Base-by-base conservation (phyloP, 495 filamentous ascomycete species). In the Cairneyella variabilis region DNA sequence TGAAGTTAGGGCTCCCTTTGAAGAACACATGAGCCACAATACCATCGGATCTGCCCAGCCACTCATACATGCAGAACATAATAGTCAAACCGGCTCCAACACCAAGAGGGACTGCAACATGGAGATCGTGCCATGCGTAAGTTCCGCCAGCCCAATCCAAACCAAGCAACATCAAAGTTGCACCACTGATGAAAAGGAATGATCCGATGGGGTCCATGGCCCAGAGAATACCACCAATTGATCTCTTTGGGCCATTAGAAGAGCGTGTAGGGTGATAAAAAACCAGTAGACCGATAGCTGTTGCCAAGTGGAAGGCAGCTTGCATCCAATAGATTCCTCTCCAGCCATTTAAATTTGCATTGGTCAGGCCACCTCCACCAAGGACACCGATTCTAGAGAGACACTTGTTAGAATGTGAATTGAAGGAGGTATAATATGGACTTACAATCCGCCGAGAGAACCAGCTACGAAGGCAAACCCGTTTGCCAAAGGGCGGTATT, bases 271-370 rank as follows among this genome's bases (percentile, higher is more conserved):
- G 75, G 16, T 32, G 14, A 60, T 81, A 80, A 57, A 78, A 79
- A 25, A 68, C 47, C 18, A 80, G 61, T 21, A 81, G 59, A 8
- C 74, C 74, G 2, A 77, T 18, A 1, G 71, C 60, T 1, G 72
- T 77, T 12, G 67, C 57, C n/a, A 64, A 63, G 48, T 79, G 76
- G 55, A 81, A 75, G 6, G 66, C 75, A 2, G 76, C 78, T 64
- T 81, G 78, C 14, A 81, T 76, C 77, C 76, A 79, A 64, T 78
- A 81, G 46, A 79, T 79, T 43, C 72, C 68, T 7, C 77, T 67
- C 77, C 77, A 81, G 18, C 77, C 77, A 1, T 53, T 56, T 1
- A 64, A 39, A 60, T 61, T 64, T 3, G 62, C 51, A 41, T 78
- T 77, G 0, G 77, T 79, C 3, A 77, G 67, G 16, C 67, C 77